Evolutionary conservation across 202 grass and related monocot genomes (phyloP), one percentile per base, ranked within the genome.

Genomic region (Bolboschoenoplectus hybrid): DNA sequence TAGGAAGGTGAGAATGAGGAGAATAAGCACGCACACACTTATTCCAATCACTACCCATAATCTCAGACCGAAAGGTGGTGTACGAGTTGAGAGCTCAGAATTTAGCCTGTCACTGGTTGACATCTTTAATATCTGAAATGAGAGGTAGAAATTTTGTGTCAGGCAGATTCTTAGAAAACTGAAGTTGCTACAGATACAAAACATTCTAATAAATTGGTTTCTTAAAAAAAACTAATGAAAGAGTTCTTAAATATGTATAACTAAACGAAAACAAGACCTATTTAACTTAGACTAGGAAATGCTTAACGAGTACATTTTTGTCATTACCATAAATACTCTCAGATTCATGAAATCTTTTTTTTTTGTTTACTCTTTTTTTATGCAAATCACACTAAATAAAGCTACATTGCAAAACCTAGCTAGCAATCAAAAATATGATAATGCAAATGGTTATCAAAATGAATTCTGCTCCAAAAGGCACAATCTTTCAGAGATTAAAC

Each of bases 11-110:
- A 97, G 90, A 46, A 92, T 88, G 14, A 82, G 84, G 10, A 97
- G 73, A 52, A 97, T 94, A 12, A 94, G 45, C 47, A 91, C 81
- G 81, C 92, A 94, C 46, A 97, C 91, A 67, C 90, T 87, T 46
- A 97, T 92, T 79, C 94, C 94, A 85, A 97, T 97, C 46, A 97
- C 94, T 68, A 94, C 81, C 94, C 94, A 97, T 78, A 97, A 81
- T 82, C 92, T 91, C 51, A 97, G 86, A 7, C 94, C 94, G n/a
- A 97, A 97, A 55, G 94, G 93, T 6, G 91, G 94, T 9, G 89
- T 96, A 86, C 14, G 92, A 50, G 94, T 86, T 19, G 90, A 97
- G 76, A 97, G 61, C 89, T 89, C 91, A 7, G 83, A 89, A 4
- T 91, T 84, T 53, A 97, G 81, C 53, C 69, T 55, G 58, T 92